Conservation (phyloP, 148 eudicot genomes). For the Selenicereus undatus region DNA sequence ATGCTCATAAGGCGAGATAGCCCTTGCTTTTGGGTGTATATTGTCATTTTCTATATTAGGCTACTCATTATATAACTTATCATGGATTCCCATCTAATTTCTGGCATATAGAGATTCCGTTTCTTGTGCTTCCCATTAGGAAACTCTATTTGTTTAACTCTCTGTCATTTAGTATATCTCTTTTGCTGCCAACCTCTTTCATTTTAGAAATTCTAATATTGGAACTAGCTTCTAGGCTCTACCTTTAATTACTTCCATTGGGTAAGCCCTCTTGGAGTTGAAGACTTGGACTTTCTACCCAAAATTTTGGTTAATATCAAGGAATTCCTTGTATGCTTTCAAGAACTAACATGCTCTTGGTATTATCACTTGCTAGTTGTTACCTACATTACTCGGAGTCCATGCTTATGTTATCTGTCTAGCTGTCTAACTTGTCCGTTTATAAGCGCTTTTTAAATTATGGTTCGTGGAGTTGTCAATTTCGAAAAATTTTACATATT, state of each 20-base stretch:
- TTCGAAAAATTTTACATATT: too few species aligned
- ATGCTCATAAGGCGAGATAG: slow-evolving; percentile 1
- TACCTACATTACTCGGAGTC: too few species aligned
- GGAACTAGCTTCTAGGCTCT: slow-evolving; percentile 22
- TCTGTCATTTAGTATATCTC: slow-evolving; percentile 1
- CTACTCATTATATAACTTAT: slow-evolving; percentile 12
- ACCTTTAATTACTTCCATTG: slow-evolving; percentile 5
- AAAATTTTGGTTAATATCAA: slow-evolving; percentile 11
- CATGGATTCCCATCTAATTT: slow-evolving; percentile 5
- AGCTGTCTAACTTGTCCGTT: too few species aligned
- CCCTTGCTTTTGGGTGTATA: slow-evolving; percentile 4
- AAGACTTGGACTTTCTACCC: background rate
- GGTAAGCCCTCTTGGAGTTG: slow-evolving; percentile 7
- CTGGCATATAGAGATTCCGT: background rate
- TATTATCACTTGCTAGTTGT: background rate
- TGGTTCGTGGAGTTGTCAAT: too few species aligned
- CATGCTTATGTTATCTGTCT: too few species aligned
- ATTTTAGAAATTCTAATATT: slow-evolving; percentile 1
- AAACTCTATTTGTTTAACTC: slow-evolving; percentile 13
- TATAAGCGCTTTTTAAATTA: too few species aligned
- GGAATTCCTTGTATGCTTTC: slow-evolving; percentile 5
- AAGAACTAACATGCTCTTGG: slow-evolving; percentile 9
- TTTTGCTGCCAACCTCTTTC: slow-evolving; percentile 1
- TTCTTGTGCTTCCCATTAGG: slow-evolving; percentile 20
- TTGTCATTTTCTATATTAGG: slow-evolving; percentile 12